Evolutionary conservation across 2,329 filamentous ascomycete species (phyloP).

Genomic region (Penicillium sp.): DNA sequence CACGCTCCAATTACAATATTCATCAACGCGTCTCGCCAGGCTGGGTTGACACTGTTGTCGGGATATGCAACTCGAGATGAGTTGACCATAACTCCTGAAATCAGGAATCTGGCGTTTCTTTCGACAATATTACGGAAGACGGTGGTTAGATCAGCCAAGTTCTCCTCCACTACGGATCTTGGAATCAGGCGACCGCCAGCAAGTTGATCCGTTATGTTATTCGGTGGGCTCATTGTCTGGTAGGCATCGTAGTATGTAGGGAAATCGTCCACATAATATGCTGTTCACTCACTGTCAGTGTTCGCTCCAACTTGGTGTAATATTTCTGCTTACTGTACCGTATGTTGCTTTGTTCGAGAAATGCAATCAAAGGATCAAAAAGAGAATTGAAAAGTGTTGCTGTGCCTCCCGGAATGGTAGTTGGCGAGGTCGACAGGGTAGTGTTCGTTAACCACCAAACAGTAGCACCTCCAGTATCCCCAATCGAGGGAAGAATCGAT

Average conservation of each 20-base stretch:
- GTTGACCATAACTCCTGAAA: conserved; percentile 15
- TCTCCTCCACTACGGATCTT: conserved; percentile 8
- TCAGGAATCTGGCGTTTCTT: background rate
- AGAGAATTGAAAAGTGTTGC: background rate
- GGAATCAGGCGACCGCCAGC: conserved; percentile 23
- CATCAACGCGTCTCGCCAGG: conserved; percentile 12
- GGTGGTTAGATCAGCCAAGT: background rate
- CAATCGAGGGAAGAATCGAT: conserved; percentile 5
- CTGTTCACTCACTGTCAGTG: background rate
- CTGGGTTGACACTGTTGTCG: conserved; percentile 15
- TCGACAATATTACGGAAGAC: conserved; percentile 7
- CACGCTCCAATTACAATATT: conserved; percentile 9
- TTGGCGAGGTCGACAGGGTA: background rate
- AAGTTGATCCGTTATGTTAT: conserved; percentile 16
- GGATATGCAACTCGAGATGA: conserved; percentile 5
- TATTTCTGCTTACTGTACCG: conserved; percentile 1
- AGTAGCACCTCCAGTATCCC: conserved; percentile 11
- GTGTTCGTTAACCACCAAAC: conserved; percentile 8
- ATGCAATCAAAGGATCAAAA: background rate
- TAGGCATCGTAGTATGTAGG: conserved; percentile 65
- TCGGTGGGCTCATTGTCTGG: conserved; percentile 62
- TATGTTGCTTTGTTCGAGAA: background rate
- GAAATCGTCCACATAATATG: conserved; percentile 12
- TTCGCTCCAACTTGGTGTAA: background rate
- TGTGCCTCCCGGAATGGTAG: background rate